Conservation (phyloP, 225 moss, liverwort and hornwort species). For the Asterella californica region DNA sequence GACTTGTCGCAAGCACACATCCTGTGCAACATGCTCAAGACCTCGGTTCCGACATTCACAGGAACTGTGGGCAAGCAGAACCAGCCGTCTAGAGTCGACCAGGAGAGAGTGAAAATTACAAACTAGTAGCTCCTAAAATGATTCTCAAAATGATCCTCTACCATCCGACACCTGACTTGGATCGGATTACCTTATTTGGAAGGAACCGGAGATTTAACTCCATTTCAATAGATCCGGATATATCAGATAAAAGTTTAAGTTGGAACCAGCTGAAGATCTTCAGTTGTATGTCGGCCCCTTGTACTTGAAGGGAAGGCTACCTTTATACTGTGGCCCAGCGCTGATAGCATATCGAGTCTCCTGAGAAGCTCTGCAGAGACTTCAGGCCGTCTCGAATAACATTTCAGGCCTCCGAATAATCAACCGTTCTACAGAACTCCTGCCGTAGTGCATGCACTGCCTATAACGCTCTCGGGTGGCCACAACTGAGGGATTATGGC, state of each 20-base stretch:
- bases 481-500: not conserved
- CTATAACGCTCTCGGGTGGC: not conserved
- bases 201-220: not conserved
- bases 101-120: not conserved
- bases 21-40: not conserved
- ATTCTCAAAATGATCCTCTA: not conserved
- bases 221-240: not conserved
- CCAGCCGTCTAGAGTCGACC: not conserved
- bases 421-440: not conserved
- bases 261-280: not conserved
- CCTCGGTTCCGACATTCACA: not conserved
- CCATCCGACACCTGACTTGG: not conserved
- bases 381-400: not conserved
- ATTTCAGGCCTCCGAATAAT: not conserved
- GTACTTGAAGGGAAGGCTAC: not conserved
- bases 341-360: not conserved
- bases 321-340: not conserved
- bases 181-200: not conserved
- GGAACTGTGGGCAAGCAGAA: constrained; percentile 2
- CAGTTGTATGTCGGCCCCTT: not conserved
- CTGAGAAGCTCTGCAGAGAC: not conserved
- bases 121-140: not conserved
- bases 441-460: not conserved
- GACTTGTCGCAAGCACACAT: not conserved
- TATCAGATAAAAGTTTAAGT: not conserved